These are phyloP conservation scores for Eruca vesicaria DNA, from an alignment of 441 rosid species.

Conservation along the genomic window DNA sequence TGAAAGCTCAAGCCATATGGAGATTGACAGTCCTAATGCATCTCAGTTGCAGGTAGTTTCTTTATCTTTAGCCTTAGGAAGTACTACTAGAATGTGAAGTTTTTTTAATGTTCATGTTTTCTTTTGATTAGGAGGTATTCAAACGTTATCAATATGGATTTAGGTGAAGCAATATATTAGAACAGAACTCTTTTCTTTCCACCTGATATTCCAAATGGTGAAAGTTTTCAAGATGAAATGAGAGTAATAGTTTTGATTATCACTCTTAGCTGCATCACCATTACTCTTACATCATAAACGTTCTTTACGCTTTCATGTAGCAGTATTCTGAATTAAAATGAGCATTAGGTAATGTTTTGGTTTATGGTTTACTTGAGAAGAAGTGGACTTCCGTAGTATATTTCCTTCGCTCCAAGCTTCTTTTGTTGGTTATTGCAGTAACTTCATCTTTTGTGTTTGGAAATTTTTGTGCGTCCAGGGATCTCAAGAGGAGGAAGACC, in stretches of 20 bases:
- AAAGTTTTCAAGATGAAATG: neutral
- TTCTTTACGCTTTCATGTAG: neutral
- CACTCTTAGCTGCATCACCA: neutral
- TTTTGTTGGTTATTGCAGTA: conserved; percentile 7
- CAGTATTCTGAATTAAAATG: conserved; percentile 2
- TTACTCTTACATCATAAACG: neutral
- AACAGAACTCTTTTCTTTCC: conserved; percentile 25
- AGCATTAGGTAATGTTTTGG: neutral
- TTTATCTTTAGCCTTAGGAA: neutral
- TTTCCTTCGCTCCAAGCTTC: conserved; percentile 11
- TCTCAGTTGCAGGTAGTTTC: conserved; percentile 57
- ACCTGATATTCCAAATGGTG: neutral
- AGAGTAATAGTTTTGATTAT: neutral
- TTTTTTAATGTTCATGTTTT: neutral
- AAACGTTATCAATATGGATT: neutral
- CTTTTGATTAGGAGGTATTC: neutral
- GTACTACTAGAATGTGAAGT: neutral
- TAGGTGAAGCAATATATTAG: conserved; percentile 1
- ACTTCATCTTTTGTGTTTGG: conserved; percentile 16
- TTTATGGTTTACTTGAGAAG: conserved; percentile 9
- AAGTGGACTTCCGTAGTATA: neutral
- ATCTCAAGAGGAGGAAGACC: conserved; percentile 38
- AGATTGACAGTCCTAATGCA: conserved; percentile 43
- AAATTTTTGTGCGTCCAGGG: conserved; percentile 43
- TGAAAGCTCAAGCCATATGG: conserved; percentile 54